Evolutionary conservation across 345 rosid species (phyloP).

Genomic region (Lepidium didymum): DNA sequence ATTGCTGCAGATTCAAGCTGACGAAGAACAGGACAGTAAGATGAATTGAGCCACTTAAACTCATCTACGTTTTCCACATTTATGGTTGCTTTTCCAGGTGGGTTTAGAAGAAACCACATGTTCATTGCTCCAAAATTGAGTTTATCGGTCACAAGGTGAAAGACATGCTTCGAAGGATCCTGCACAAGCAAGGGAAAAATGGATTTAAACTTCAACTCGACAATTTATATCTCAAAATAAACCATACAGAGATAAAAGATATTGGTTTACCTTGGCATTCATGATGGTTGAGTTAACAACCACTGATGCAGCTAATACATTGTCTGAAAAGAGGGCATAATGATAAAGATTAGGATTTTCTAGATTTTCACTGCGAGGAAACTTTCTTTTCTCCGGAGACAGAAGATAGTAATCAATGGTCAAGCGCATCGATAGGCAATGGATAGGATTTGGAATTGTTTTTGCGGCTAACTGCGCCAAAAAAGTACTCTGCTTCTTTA

Average conservation of each 20-base stretch:
- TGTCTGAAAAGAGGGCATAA: constrained; percentile 97
- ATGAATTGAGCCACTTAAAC: constrained; percentile 96
- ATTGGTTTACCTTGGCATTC: constrained; percentile 78
- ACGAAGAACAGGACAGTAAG: constrained; percentile 93
- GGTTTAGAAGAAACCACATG: constrained; percentile 96
- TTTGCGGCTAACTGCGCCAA: constrained; percentile 98
- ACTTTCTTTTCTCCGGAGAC: constrained; percentile 81
- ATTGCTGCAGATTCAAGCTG: constrained; percentile 91
- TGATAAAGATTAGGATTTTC: constrained; percentile 84
- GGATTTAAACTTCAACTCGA: neutral
- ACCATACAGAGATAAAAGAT: neutral
- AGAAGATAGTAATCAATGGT: constrained; percentile 92
- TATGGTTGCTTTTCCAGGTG: constrained; percentile 89
- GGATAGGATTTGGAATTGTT: constrained; percentile 93
- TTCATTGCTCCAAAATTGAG: constrained; percentile 97
- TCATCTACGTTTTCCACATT: constrained; percentile 98
- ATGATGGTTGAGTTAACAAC: constrained; percentile 91
- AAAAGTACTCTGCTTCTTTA: constrained; percentile 98
- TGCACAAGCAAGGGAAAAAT: constrained; percentile 21
- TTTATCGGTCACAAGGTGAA: constrained; percentile 93
- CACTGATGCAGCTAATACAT: constrained; percentile 99
- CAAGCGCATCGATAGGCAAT: constrained; percentile 93
- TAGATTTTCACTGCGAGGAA: constrained; percentile 79
- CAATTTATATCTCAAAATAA: neutral
- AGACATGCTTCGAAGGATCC: constrained; percentile 96